Evolutionary conservation across 306 rosid genomes (phyloP), one percentile per base, ranked within the genome.

Genomic region (Cercis canadensis): DNA sequence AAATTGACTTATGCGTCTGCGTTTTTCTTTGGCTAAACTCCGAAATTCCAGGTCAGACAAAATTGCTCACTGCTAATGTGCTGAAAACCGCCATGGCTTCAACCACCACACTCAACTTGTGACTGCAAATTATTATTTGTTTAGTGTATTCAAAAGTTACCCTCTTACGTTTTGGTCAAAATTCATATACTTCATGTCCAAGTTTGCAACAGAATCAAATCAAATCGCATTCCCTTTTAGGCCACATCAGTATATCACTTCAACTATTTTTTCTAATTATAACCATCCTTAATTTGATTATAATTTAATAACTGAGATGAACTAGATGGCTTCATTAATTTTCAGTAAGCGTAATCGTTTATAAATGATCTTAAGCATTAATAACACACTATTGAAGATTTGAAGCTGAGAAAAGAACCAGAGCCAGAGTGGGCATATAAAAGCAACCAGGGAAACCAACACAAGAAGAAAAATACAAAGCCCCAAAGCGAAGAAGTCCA

Each of bases 91-190:
- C n/a, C n/a, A n/a, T n/a, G n/a, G n/a, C n/a, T n/a, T n/a, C n/a
- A n/a, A n/a, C 62, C 11, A 32, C 14, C 50, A 18, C 9, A 15
- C 9, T 24, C 55, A 36, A 53, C 70, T 5, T 18, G 67, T 21
- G 73, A 34, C 54, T 8, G 59, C 21, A 57, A n/a, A 21, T 36
- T 45, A 54, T 31, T 8, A 19, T 46, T 32, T 12, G 21, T 63
- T 12, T 24, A 11, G 39, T 32, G 31, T 37, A 33, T 18, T 46
- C 33, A n/a, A 57, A 71, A 72, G 70, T 13, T 43, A 18, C 44
- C 45, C 59, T 43, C 5, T 11, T 12, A 0, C 17, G 8, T 21
- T 46, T 19, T 19, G 80, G 80, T 62, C 66, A 77, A 77, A 82
- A 60, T 15, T 44, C 44, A 0, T 9, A 33, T 1, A 47, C 65